A percentile compares a stretch with the other conserved stretches of the same genome.
Conservation (phyloP, 75 land plant genomes). For the Sequoia sempervirens region DNA sequence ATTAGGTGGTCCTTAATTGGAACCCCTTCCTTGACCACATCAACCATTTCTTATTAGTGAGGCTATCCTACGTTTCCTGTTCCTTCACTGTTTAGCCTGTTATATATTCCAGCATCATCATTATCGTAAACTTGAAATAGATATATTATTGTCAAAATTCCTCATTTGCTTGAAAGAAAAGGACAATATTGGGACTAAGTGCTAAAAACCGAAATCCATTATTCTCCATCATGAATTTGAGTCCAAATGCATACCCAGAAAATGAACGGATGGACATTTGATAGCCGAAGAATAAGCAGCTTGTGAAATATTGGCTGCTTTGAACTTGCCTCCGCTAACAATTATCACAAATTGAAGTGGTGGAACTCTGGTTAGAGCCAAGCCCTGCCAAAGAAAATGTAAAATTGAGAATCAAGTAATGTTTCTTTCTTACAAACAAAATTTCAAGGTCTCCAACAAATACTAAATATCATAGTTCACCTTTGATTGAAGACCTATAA, state of each 20-base stretch:
- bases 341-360: constrained; percentile 64
- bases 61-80: background rate
- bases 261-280: constrained; percentile 60
- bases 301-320: constrained; percentile 24
- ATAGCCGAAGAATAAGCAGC: constrained; percentile 52
- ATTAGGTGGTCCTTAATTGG: no score
- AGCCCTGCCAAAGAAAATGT: constrained; percentile 45
- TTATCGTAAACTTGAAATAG: background rate
- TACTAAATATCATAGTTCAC: constrained; percentile 12
- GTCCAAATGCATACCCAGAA: constrained; percentile 49
- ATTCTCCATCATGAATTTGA: background rate
- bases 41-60: background rate
- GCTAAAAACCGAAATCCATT: constrained; percentile 6
- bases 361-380: constrained; percentile 76
- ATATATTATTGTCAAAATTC: background rate
- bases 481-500: constrained; percentile 77
- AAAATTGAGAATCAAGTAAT: background rate
- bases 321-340: constrained; percentile 68
- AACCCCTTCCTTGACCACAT: background rate
- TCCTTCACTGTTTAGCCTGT: background rate
- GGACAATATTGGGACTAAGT: background rate
- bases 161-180: background rate
- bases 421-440: background rate
- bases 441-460: background rate
- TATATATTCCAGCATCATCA: background rate